phyloP scores from a whole-genome alignment of 2,329 filamentous ascomycete species.

The Botrytis byssoidea region DNA sequence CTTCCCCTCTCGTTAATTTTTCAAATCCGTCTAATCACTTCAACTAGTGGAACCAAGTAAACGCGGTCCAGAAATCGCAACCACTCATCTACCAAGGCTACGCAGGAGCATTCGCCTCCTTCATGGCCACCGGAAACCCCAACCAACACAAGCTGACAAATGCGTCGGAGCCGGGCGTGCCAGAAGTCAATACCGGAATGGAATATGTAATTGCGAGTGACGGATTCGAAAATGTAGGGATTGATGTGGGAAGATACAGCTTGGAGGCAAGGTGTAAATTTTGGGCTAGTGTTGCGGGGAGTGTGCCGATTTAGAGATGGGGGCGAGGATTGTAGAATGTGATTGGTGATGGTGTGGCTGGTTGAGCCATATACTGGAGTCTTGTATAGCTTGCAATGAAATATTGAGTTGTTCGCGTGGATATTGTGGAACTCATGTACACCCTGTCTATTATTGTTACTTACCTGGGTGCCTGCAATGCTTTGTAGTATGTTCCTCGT shows the following conservation, averaged over 20 bases:
- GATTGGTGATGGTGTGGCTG: neutral
- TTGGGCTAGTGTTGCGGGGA: conserved; percentile 49
- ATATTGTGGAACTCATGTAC: neutral
- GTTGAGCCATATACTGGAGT: neutral
- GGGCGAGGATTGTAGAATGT: neutral
- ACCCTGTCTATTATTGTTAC: neutral
- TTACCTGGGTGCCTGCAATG: neutral
- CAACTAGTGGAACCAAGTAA: conserved; percentile 55
- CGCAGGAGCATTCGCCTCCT: conserved; percentile 58
- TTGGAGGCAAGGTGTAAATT: conserved; percentile 51
- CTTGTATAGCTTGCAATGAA: neutral
- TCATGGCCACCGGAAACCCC: conserved; percentile 58
- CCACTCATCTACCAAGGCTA: conserved; percentile 56
- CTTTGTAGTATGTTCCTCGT: neutral
- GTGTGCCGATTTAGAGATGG: conserved; percentile 45
- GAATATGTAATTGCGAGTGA: conserved; percentile 51
- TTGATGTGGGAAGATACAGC: conserved; percentile 32
- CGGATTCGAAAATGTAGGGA: conserved; percentile 42
- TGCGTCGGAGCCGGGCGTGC: conserved; percentile 45
- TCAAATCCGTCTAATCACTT: neutral
- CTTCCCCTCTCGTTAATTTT: neutral
- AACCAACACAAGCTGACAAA: conserved; percentile 56
- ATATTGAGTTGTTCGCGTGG: neutral
- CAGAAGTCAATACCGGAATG: conserved; percentile 40
- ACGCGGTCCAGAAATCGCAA: conserved; percentile 51